Evolutionary conservation across 73 alveolate genomes (phyloP).

Genomic region (Tetrahymena thermophila): DNA sequence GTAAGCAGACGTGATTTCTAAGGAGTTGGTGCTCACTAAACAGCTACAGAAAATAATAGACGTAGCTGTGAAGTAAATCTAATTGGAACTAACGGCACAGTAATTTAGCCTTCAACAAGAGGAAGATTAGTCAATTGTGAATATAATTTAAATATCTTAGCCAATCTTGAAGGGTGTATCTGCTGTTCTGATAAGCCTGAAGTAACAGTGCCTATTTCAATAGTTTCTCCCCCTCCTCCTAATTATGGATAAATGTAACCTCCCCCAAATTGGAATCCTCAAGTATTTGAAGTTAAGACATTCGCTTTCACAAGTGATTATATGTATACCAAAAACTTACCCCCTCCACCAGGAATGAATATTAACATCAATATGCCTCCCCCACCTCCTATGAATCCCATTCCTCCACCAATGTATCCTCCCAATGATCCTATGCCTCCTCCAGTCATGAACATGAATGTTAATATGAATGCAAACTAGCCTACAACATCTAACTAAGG

Average conservation of each 20-base stretch:
- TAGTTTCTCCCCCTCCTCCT: slow-evolving; percentile 36
- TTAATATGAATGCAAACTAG: not conserved
- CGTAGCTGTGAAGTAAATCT: not conserved
- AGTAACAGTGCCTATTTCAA: slow-evolving; percentile 23
- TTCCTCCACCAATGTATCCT: not conserved
- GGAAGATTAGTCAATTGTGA: slow-evolving; percentile 23
- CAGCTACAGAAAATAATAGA: slow-evolving; percentile 17
- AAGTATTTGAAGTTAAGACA: slow-evolving; percentile 8
- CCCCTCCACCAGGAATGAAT: not conserved
- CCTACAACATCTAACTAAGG: not conserved
- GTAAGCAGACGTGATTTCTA: not conserved
- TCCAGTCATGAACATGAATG: not conserved
- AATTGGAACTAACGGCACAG: not conserved
- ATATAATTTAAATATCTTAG: slow-evolving; percentile 4
- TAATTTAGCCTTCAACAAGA: slow-evolving; percentile 25
- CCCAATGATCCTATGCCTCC: not conserved
- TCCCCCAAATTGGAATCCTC: slow-evolving; percentile 42
- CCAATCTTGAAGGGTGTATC: slow-evolving; percentile 32
- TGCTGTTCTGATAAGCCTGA: slow-evolving; percentile 24
- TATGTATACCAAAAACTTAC: not conserved
- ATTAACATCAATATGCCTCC: not conserved
- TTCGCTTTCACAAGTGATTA: not conserved
- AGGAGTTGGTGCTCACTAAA: slow-evolving; percentile 13
- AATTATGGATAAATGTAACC: not conserved
- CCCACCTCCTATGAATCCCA: not conserved